These are phyloP conservation scores for Cutaneotrichosporon cavernicola DNA, from an alignment of 1,284 basidiomycete species.

Conservation along the genomic window DNA sequence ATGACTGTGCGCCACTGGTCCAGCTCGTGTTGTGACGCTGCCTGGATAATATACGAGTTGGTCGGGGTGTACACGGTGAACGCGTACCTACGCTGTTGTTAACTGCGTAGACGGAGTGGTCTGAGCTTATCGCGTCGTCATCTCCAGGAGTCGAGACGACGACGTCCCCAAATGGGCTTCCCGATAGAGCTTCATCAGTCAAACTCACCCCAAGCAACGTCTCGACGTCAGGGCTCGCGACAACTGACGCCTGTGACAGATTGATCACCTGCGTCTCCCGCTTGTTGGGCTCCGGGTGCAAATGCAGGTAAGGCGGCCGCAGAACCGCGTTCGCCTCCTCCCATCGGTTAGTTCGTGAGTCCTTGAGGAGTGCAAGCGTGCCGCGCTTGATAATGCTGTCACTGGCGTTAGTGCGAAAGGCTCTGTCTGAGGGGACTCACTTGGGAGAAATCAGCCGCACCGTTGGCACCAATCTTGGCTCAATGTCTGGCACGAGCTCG, in stretches of 20 bases:
- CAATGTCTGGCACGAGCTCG: constrained; percentile 56
- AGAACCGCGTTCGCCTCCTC: constrained; percentile 81
- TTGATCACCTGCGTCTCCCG: constrained; percentile 80
- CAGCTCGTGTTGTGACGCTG: constrained; percentile 73
- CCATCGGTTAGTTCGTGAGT: constrained; percentile 79
- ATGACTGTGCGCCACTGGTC: constrained; percentile 67
- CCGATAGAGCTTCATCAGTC: not conserved
- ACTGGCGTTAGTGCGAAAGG: constrained; percentile 53
- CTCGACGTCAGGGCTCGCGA: constrained; percentile 83
- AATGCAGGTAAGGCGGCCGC: constrained; percentile 87
- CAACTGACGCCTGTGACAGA: constrained; percentile 77
- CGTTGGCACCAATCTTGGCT: constrained; percentile 44
- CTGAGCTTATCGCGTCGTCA: not conserved
- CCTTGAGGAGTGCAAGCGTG: constrained; percentile 70
- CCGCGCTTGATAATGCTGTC: constrained; percentile 82
- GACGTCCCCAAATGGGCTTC: not conserved
- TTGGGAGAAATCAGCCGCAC: constrained; percentile 23
- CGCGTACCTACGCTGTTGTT: constrained; percentile 68
- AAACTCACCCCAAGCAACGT: constrained; percentile 72
- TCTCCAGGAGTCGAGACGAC: not conserved
- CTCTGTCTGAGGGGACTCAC: constrained; percentile 1
- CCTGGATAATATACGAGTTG: constrained; percentile 83
- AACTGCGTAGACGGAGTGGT: not conserved
- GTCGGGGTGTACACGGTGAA: constrained; percentile 86
- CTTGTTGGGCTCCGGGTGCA: constrained; percentile 78